Percentiles rank a stretch among this genome's conserved stretches.
phyloP scores from a whole-genome alignment of 257 asterid genomes.

The Solanum sejunctum region DNA sequence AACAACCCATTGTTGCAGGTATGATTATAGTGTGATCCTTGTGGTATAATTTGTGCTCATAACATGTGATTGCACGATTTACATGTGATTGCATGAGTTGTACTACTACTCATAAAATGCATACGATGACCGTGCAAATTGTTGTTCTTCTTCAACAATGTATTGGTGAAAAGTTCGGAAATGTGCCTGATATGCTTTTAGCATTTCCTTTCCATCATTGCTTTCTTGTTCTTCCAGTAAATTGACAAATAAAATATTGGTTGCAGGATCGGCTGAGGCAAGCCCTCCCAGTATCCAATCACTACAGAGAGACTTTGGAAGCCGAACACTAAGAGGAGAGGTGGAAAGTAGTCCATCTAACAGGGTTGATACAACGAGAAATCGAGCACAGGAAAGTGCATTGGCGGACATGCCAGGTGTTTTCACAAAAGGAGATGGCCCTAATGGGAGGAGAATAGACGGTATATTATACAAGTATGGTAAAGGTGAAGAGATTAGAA shows the following conservation, averaged over 20 bases:
- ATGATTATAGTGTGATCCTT: not conserved
- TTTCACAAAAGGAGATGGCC: constrained; percentile 79
- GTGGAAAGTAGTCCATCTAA: constrained; percentile 24
- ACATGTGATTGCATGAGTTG: not conserved
- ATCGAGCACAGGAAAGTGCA: constrained; percentile 3
- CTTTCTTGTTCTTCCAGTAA: not conserved
- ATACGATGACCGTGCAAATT: not conserved
- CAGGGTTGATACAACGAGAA: constrained; percentile 13
- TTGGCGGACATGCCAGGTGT: constrained; percentile 86
- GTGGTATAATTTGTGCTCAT: not conserved
- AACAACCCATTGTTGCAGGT: not conserved
- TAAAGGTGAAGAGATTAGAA: constrained; percentile 70
- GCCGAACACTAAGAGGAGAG: constrained; percentile 13
- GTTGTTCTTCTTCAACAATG: not conserved
- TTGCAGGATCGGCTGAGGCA: constrained; percentile 18
- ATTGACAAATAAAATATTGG: not conserved
- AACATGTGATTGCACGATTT: not conserved
- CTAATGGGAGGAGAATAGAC: constrained; percentile 65
- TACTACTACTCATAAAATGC: not conserved
- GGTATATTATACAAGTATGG: constrained; percentile 82
- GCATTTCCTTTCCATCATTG: not conserved
- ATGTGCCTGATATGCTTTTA: not conserved
- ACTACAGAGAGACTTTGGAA: constrained; percentile 9
- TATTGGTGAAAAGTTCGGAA: not conserved
- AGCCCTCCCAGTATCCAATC: constrained; percentile 59